phyloP scores from a whole-genome alignment of 495 filamentous ascomycete genomes.

The Penicillium egyptiacum region DNA sequence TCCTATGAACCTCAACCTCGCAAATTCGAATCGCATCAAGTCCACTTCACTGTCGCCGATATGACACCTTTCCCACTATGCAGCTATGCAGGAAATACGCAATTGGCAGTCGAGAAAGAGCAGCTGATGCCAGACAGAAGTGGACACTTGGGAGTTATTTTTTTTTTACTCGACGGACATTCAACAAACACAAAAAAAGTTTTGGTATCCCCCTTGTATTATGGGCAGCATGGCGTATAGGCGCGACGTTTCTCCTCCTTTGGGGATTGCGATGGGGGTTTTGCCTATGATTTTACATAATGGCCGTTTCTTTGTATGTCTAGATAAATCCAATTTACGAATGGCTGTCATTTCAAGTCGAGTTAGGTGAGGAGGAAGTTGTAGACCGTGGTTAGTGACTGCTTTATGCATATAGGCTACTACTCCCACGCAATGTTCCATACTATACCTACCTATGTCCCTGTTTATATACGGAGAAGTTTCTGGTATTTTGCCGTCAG shows the following conservation, averaged over 20 bases:
- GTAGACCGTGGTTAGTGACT: not conserved
- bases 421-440: no score
- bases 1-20: not conserved
- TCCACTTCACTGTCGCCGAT: conserved; percentile 15
- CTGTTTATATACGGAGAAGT: not conserved
- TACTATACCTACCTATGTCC: not conserved
- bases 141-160: conserved; percentile 18
- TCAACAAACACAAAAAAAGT: conserved; percentile 32
- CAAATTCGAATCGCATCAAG: conserved; percentile 10
- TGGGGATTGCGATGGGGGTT: conserved; percentile 26
- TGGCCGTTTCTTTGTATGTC: conserved; percentile 22
- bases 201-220: conserved; percentile 37
- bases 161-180: conserved; percentile 15
- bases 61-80: not conserved
- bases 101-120: not conserved
- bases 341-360: conserved; percentile 5
- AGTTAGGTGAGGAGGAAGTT: not conserved
- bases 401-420: no score
- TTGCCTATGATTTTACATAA: conserved; percentile 30
- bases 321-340: conserved; percentile 29
- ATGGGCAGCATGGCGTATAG: conserved; percentile 51
- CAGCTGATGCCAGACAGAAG: conserved; percentile 5
- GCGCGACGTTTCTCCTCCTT: conserved; percentile 34
- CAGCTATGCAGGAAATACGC: not conserved
- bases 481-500: not conserved